Evolutionary conservation across 257 asterid species (phyloP), one percentile per base, ranked within the genome.

Genomic region (Fraxinus cuspidata): DNA sequence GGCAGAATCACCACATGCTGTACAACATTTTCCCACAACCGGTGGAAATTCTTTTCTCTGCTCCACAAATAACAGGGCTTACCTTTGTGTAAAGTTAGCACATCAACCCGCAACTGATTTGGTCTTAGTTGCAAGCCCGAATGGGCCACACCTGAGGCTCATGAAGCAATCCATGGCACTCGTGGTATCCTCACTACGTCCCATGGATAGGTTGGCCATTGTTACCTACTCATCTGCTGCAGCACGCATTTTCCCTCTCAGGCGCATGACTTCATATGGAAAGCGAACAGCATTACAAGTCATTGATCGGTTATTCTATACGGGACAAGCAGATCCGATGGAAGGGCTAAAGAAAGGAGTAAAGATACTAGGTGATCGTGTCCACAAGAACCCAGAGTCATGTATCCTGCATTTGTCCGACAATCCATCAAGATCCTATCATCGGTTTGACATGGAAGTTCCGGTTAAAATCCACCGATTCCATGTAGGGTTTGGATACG

Each of bases 91-190:
- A 1, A 88, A 80, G 73, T 31, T 90, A 63, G 81, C 91, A 4
- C 92, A 87, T 82, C 97, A 86, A 72, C 96, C 94, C 0, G 91
- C 97, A 2, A 87, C 91, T 1, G 98, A 94, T 75, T 79, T 94
- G 85, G 92, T 94, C 86, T 71, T 94, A 32, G 92, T 94, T 5
- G 97, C 95, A 2, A 90, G 94, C 76, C 95, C 97, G 1, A 88
- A 89, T 18, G 97, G 97, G 25, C 99, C 97, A 0, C 97, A 94
- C 79, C 71, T 94, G 28, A 85, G 97, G 92, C 94, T 92, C 42
- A 87, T 91, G 96, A 94, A 90, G 84, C 97, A 94, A 82, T 90
- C 95, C 10, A 92, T 94, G 97, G 94, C 97, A 0, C 72, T 91
- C 67, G 94, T 87, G 38, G 96, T 94, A 25, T 90, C 88, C 82